Base-by-base conservation (phyloP, 768 basidiomycete genomes). In the Termitomyces sp. region DNA sequence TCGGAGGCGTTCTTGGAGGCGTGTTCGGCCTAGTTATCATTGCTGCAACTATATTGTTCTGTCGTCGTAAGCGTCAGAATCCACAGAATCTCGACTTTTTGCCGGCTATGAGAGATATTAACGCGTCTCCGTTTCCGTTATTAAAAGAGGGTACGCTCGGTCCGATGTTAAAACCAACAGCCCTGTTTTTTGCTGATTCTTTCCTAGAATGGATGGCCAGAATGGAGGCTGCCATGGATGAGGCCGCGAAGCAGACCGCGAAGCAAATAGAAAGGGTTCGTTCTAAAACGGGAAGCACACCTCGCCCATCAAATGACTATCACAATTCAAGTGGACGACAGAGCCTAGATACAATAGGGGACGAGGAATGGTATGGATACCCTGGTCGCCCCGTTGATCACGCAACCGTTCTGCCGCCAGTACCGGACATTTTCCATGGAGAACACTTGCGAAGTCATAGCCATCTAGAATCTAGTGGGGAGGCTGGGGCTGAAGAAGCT, bases 191-290 rank as follows among this genome's bases (percentile, higher is more conserved):
- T 15, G 47, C 20, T 56, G 29, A 43, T 14, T 32, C 32, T 11
- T 5, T 12, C 4, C 38, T 46, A 63, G 62, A 63, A 32, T 63
- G 62, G 62, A 37, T 49, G 29, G 32, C 49, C 3, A 37, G 29
- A 46, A 9, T 49, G 31, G 31, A 49, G 2, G 48, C 57, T 36
- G 58, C 62, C 7, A 63, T 63, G 62, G 25, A 40, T 5, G 62
- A 59, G 38, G 62, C 58, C 15, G 53, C 58, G 12, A 59, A 36
- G n/a, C 47, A 63, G 37, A 59, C 62, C 11, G 53, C 54, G n/a
- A 56, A 29, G n/a, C 40, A 56, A 45, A 56, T 58, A 6, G 58
- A 63, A 59, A 36, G 46, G 25, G 62, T 52, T 25, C 58, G 54
- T 4, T 56, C 58, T 29, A 48, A 54, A 29, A 14, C 62, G 14